phyloP scores from a whole-genome alignment of 2,329 filamentous ascomycete species.

The Bipolaris gigantea region DNA sequence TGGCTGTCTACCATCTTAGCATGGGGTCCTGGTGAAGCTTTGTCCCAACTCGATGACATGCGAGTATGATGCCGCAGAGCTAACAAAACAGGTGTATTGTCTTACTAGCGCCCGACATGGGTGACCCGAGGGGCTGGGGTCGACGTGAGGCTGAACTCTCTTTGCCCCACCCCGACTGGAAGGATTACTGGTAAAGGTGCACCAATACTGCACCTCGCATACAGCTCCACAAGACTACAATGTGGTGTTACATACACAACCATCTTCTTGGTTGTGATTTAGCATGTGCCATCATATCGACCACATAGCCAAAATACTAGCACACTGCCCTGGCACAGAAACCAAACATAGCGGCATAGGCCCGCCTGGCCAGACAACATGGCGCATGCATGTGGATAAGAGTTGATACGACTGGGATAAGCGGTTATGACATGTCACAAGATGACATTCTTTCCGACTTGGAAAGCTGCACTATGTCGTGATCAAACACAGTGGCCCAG shows the following conservation, averaged over 20 bases:
- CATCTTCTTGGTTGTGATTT: background rate
- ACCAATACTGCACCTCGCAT: background rate
- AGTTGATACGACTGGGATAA: background rate
- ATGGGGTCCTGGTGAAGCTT: background rate
- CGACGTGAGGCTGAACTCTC: constrained; percentile 12
- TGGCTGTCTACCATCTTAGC: background rate
- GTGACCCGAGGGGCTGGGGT: constrained; percentile 9
- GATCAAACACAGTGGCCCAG: background rate
- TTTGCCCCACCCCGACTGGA: background rate
- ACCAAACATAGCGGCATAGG: background rate
- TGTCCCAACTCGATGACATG: background rate
- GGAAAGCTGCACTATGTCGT: background rate
- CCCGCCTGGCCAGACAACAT: background rate
- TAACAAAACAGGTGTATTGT: constrained; percentile 14
- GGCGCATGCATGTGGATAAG: background rate
- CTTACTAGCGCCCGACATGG: constrained; percentile 8
- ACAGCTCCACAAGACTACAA: background rate
- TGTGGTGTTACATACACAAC: background rate
- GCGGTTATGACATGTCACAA: background rate
- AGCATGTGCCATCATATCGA: background rate
- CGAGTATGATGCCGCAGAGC: constrained; percentile 2
- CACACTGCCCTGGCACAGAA: background rate
- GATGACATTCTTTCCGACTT: background rate
- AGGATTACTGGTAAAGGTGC: background rate
- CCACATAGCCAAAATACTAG: background rate